Evolutionary conservation across 2,329 filamentous ascomycete genomes (phyloP).

Genomic region (Fusarium cyanostomum): DNA sequence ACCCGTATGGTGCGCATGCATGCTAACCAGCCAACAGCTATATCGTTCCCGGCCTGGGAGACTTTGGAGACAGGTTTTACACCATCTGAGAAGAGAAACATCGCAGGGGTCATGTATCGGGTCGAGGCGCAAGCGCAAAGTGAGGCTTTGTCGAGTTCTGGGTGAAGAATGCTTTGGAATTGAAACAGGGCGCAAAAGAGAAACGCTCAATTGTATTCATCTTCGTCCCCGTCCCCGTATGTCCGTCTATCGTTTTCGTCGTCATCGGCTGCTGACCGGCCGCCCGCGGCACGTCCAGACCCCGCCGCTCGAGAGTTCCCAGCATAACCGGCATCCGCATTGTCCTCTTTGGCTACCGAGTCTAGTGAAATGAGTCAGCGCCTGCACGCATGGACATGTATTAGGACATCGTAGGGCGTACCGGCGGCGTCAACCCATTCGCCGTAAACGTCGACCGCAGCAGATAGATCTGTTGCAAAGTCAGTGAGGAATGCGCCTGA

Average conservation of each 20-base stretch:
- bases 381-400: neutral
- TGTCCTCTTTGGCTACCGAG: conserved; percentile 60
- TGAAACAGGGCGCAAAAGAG: conserved; percentile 32
- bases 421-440: conserved; percentile 94
- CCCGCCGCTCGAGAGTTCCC: conserved; percentile 41
- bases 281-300: conserved; percentile 34
- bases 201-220: conserved; percentile 59
- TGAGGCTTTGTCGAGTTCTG: conserved; percentile 19
- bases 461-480: conserved; percentile 75
- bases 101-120: conserved; percentile 18
- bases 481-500: conserved; percentile 27
- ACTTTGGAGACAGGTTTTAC: conserved; percentile 96
- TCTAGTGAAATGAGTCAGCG: conserved; percentile 49
- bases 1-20: conserved; percentile 20
- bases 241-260: conserved; percentile 62
- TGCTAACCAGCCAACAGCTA: conserved; percentile 71
- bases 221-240: conserved; percentile 62
- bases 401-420: conserved; percentile 45
- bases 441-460: conserved; percentile 92
- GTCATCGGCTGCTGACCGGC: conserved; percentile 48
- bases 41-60: conserved; percentile 91
- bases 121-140: conserved; percentile 20
- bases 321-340: conserved; percentile 42
- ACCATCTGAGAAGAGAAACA: conserved; percentile 69
- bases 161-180: conserved; percentile 32